Percentiles rank a stretch among this genome's conserved stretches.
These are phyloP conservation scores for Leccinum uliginosum DNA, from an alignment of 768 basidiomycete genomes.

Conservation along the genomic window DNA sequence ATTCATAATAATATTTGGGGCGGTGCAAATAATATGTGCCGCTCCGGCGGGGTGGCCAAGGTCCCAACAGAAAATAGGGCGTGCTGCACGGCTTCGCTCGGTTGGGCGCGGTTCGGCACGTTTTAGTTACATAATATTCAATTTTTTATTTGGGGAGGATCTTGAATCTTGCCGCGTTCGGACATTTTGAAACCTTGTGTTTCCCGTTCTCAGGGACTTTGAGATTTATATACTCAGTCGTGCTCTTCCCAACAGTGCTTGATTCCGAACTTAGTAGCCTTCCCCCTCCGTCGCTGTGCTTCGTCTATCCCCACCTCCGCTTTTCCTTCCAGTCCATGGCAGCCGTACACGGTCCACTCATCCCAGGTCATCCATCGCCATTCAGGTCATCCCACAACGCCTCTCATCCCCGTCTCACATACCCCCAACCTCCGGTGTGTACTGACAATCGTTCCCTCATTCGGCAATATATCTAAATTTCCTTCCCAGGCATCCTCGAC, in stretches of 20 bases:
- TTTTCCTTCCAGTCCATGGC: constrained; percentile 22
- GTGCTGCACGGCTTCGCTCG: constrained; percentile 20
- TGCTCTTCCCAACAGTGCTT: constrained; percentile 4
- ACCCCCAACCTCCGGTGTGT: constrained; percentile 28
- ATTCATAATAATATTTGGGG: constrained; percentile 22
- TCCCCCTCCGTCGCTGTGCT: not conserved
- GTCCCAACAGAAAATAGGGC: constrained; percentile 15
- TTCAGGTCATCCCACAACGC: constrained; percentile 24
- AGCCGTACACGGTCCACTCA: constrained; percentile 29
- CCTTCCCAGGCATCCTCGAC: constrained; percentile 20
- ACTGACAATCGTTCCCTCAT: not conserved
- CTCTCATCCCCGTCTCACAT: constrained; percentile 25
- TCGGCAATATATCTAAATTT: not conserved
- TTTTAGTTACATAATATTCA: constrained; percentile 19
- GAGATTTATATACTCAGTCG: constrained; percentile 23
- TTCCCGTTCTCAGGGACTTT: constrained; percentile 14
- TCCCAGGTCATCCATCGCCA: constrained; percentile 27
- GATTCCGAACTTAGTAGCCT: constrained; percentile 16
- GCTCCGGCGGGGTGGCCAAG: constrained; percentile 17
- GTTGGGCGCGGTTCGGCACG: constrained; percentile 23
- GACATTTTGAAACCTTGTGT: constrained; percentile 16
- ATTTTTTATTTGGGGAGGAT: constrained; percentile 7
- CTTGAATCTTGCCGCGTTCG: constrained; percentile 8
- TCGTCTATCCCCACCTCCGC: constrained; percentile 14
- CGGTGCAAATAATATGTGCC: constrained; percentile 29